phyloP scores from a whole-genome alignment of 2,329 filamentous ascomycete genomes.

The Lasiodiplodia theobromae region DNA sequence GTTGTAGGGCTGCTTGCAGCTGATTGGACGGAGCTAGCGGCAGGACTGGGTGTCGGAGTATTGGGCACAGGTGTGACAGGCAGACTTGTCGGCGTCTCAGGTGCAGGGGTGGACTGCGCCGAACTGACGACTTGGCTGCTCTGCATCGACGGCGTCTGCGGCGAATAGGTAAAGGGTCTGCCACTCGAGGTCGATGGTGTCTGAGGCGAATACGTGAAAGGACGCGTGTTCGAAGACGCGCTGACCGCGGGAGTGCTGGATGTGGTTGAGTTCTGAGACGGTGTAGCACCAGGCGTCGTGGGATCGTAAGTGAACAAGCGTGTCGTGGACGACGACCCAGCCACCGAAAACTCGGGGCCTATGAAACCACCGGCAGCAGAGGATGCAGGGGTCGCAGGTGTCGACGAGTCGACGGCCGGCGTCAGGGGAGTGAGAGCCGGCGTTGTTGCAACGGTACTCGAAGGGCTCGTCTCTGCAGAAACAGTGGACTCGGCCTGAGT shows the following conservation, averaged over 20 bases:
- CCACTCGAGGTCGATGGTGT: slow-evolving; percentile 4
- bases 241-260: background rate
- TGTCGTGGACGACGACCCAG: background rate
- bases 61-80: slow-evolving; percentile 8
- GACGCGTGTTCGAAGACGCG: background rate
- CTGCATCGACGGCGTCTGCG: slow-evolving; percentile 3
- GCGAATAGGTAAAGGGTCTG: slow-evolving; percentile 6
- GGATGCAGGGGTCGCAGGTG: background rate
- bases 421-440: background rate
- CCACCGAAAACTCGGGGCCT: slow-evolving; percentile 17
- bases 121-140: slow-evolving; percentile 5
- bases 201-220: slow-evolving; percentile 20
- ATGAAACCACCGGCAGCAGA: slow-evolving; percentile 8
- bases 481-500: background rate
- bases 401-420: background rate
- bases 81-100: slow-evolving; percentile 8
- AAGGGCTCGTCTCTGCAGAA: background rate
- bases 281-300: background rate
- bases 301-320: slow-evolving; percentile 9
- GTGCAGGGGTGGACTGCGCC: background rate
- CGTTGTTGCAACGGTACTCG: background rate
- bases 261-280: slow-evolving; percentile 8
- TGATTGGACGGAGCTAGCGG: slow-evolving; percentile 3
- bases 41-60: background rate
- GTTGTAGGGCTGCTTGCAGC: background rate